phyloP scores from a whole-genome alignment of 106 monocot species.

The Acanthochlamys bracteata region DNA sequence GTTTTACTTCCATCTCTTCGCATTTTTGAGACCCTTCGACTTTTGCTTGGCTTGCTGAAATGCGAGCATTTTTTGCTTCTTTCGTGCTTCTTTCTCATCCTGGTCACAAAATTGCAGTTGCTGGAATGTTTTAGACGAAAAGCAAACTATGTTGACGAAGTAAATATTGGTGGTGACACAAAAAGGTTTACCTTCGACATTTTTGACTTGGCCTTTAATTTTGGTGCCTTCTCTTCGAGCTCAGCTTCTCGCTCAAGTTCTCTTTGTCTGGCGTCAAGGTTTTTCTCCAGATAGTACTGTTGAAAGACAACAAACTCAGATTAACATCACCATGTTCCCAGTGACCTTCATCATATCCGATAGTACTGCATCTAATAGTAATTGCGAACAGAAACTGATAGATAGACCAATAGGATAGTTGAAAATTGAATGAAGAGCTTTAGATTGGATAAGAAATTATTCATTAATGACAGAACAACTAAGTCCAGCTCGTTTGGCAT shows the following conservation, averaged over 20 bases:
- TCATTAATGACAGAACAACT: too few relatives aligned
- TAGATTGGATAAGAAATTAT: too few relatives aligned
- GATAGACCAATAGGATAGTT: too few relatives aligned
- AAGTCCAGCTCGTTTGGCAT: too few relatives aligned
- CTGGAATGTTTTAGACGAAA: too few relatives aligned
- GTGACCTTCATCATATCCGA: too few relatives aligned
- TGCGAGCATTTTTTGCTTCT: constrained; percentile 85
- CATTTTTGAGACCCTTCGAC: constrained; percentile 83
- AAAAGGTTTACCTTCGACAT: constrained; percentile 82
- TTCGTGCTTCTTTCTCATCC: constrained; percentile 85
- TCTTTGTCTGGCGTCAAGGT: constrained; percentile 83
- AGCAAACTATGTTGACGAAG: too few relatives aligned
- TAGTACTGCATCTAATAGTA: too few relatives aligned
- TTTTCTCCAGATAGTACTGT: constrained; percentile 98
- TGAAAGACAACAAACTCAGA: constrained; percentile 3
- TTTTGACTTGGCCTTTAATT: constrained; percentile 93
- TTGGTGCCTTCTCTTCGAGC: constrained; percentile 85
- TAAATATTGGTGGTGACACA: too few relatives aligned
- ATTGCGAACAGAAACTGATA: too few relatives aligned
- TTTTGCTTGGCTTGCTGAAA: constrained; percentile 90
- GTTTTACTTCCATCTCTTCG: constrained; percentile 78
- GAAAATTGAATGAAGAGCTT: too few relatives aligned
- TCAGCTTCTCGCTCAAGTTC: constrained; percentile 80
- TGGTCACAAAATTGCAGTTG: constrained; percentile 18
- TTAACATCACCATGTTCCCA: not conserved